Base-by-base conservation (phyloP, 495 filamentous ascomycete species). In the Bathelium albidoporum region DNA sequence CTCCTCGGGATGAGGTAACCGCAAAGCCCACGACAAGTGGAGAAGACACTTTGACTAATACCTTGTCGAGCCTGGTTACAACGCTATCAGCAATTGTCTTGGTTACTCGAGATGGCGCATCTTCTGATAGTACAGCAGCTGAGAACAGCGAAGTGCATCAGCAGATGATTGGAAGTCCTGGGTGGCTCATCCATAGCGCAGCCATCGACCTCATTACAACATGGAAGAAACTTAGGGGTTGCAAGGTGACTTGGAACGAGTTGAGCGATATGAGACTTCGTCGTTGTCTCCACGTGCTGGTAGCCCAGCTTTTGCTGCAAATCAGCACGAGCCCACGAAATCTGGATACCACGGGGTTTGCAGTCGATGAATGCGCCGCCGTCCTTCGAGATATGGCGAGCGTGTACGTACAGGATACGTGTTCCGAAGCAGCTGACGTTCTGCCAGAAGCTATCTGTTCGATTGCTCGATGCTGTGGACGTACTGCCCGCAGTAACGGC, bases 391-490 rank as follows among this genome's bases (percentile, higher is more conserved):
- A 36, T 12, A 32, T 60, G 26, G 58, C 5, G 31, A 20, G 58
- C 18, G 9, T 60, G 12, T 26, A 12, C 31, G 11, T n/a, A 22
- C 14, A 32, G 7, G 2, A 1, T 18, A 14, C 58, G 31, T 32
- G 12, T n/a, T 60, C 31, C 34, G 58, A 26, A 22, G 32, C 31
- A 16, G n/a, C 5, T 22, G 58, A 39, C 31, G 22, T 43, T 12
- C 12, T 63, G 16, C 49, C 44, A 18, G 24, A 32, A 18, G n/a
- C 34, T n/a, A 24, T 63, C 44, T 63, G 61, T 24, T 55, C 61
- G 3, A 58, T 58, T 22, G 44, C 61, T 22, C 44, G 49, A 31
- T 63, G 61, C 45, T 58, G 45, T 31, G 49, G 61, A 12, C 44
- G 49, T 4, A 32, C 45, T 18, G 28, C n/a, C 18, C 44, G 49